These are phyloP conservation scores for Petrea volubilis DNA, from an alignment of 257 asterid genomes.

Conservation along the genomic window DNA sequence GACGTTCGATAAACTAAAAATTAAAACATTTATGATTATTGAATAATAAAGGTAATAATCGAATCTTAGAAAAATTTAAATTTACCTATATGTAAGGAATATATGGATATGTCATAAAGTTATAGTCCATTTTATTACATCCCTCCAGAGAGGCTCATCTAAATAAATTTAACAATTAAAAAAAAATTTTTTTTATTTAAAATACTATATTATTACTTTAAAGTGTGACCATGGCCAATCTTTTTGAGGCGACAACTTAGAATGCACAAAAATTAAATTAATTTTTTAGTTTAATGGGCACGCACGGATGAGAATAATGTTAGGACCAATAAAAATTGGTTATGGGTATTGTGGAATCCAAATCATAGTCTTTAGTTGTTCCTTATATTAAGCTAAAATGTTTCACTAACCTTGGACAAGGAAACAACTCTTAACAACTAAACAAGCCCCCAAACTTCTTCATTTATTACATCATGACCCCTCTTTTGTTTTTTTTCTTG, in stretches of 20 bases:
- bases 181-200: neutral
- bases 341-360: conserved; percentile 44
- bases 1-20: neutral
- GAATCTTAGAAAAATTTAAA: neutral
- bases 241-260: conserved; percentile 30
- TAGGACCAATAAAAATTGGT: conserved; percentile 27
- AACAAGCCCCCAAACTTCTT: conserved; percentile 28
- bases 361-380: conserved; percentile 37
- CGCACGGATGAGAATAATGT: conserved; percentile 61
- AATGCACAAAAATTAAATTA: conserved; percentile 22
- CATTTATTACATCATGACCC: conserved; percentile 30
- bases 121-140: neutral
- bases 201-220: neutral
- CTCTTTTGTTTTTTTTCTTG: neutral
- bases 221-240: conserved; percentile 18
- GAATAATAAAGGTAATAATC: neutral
- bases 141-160: neutral
- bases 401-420: conserved; percentile 47
- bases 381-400: conserved; percentile 48
- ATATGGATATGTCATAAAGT: neutral
- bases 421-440: conserved; percentile 24
- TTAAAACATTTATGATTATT: neutral
- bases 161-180: neutral
- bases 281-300: conserved; percentile 21
- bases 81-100: neutral